phyloP scores from a whole-genome alignment of 345 rosid genomes.

The Adansonia digitata region DNA sequence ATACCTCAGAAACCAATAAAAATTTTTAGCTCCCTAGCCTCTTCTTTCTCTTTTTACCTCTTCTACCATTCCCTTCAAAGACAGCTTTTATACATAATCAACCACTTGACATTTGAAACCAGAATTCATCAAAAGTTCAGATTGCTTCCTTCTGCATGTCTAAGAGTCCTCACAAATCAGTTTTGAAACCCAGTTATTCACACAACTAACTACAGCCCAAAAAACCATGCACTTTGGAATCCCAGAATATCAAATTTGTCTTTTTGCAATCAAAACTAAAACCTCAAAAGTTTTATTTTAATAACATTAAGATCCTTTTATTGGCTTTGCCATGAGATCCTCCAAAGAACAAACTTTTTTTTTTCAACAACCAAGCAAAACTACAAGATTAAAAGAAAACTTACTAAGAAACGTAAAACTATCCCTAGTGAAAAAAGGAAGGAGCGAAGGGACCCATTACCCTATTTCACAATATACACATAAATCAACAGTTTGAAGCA shows the following conservation, averaged over 20 bases:
- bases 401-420: slow-evolving; percentile 21
- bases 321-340: slow-evolving; percentile 25
- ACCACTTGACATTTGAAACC: no score
- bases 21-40: slow-evolving; percentile 2
- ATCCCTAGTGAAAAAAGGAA: slow-evolving; percentile 4
- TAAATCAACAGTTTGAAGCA: slow-evolving; percentile 20
- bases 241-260: slow-evolving; percentile 19
- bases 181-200: slow-evolving; percentile 17
- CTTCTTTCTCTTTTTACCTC: slow-evolving; percentile 5
- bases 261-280: slow-evolving; percentile 30
- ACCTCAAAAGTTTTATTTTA: slow-evolving; percentile 16
- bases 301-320: slow-evolving; percentile 17
- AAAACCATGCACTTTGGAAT: slow-evolving; percentile 4
- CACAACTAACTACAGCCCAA: slow-evolving; percentile 31
- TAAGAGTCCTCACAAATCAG: slow-evolving; percentile 6
- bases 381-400: slow-evolving; percentile 1
- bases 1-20: slow-evolving; percentile 2
- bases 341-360: slow-evolving; percentile 20
- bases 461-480: slow-evolving; percentile 18
- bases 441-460: slow-evolving; percentile 22
- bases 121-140: slow-evolving; percentile 23
- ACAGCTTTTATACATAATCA: no score
- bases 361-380: slow-evolving; percentile 20
- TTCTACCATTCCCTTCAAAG: slow-evolving; percentile 18
- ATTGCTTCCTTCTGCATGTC: slow-evolving; percentile 10